phyloP scores from a whole-genome alignment of 768 basidiomycete species.

The Kockovaella imperatae region DNA sequence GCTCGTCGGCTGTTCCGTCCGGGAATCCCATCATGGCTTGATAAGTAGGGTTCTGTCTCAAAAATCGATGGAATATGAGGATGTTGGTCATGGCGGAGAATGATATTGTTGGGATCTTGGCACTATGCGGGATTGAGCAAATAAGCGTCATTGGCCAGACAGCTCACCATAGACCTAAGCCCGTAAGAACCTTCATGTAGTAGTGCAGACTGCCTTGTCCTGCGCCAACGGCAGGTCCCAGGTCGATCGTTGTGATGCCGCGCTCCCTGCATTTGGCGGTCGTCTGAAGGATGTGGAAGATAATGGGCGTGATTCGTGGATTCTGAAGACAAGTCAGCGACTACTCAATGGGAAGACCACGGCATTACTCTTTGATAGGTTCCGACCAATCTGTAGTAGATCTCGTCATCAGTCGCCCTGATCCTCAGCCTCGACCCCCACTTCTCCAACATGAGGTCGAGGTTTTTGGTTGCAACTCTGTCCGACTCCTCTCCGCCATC shows the following conservation, averaged over 20 bases:
- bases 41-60: slow-evolving; percentile 26
- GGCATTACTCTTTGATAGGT: slow-evolving; percentile 28
- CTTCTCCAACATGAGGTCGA: slow-evolving; percentile 13
- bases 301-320: slow-evolving; percentile 19
- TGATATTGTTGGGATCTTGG: slow-evolving; percentile 23
- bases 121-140: slow-evolving; percentile 21
- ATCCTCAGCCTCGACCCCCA: slow-evolving; percentile 33
- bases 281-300: slow-evolving; percentile 30
- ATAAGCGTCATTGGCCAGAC: slow-evolving; percentile 1
- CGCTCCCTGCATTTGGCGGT: slow-evolving; percentile 29
- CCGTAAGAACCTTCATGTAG: slow-evolving; percentile 29
- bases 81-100: slow-evolving; percentile 29
- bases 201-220: slow-evolving; percentile 34
- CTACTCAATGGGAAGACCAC: not conserved
- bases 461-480: slow-evolving; percentile 8
- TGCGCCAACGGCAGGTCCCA: slow-evolving; percentile 30
- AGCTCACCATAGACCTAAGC: slow-evolving; percentile 25
- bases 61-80: slow-evolving; percentile 26
- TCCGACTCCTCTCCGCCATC: slow-evolving; percentile 11
- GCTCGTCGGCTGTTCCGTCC: slow-evolving; percentile 4
- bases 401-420: slow-evolving; percentile 29
- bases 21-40: slow-evolving; percentile 16
- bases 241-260: slow-evolving; percentile 35
- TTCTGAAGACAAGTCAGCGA: slow-evolving; percentile 10
- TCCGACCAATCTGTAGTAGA: slow-evolving; percentile 32